Evolutionary conservation across 2,329 filamentous ascomycete species (phyloP), one percentile per base, ranked within the genome.

Genomic region (Cadophora sp.): DNA sequence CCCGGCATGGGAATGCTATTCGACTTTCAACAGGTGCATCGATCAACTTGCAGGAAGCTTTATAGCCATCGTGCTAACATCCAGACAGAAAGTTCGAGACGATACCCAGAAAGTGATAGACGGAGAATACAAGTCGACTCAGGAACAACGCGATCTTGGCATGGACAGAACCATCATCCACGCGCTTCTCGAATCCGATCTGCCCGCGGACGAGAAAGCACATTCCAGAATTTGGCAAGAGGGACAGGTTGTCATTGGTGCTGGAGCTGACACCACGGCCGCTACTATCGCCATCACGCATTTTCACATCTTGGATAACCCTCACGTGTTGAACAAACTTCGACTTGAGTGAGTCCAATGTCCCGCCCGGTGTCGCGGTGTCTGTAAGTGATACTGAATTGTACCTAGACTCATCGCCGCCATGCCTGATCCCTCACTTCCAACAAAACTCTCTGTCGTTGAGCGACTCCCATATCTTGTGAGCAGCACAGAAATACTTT

Each of bases 401-500:
- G 1, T 14, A 43, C 4, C 3, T 14, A 53, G 50, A 50, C 67
- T 74, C 8, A 31, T 48, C 19, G 53, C 29, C 1, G 72, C 67
- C 0, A 58, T 69, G 16, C 64, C 40, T 0, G 62, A 65, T 27
- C 55, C 53, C 22, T 19, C 48, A 34, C 56, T 29, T 14, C 50
- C 51, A 11, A 63, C 69, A 2, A 51, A 64, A 11, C 69, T 73
- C 56, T 55, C 64, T 5, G 66, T 71, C 22, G 64, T 77, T 1
- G 75, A 77, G 14, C 62, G 73, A 6, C 59, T 77, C 4, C 76
- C 72, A 34, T 73, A 74, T 56, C 50, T 73, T 29, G 75, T 16
- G 60, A 40, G n/a, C 14, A 16, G 2, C 1, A 6, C 14, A 2
- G 40, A 16, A 34, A 14, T 14, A 16, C 5, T 43, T 14, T 46